Conservation (phyloP, 352 stramenopile species). For the Phytophthora sp. region DNA sequence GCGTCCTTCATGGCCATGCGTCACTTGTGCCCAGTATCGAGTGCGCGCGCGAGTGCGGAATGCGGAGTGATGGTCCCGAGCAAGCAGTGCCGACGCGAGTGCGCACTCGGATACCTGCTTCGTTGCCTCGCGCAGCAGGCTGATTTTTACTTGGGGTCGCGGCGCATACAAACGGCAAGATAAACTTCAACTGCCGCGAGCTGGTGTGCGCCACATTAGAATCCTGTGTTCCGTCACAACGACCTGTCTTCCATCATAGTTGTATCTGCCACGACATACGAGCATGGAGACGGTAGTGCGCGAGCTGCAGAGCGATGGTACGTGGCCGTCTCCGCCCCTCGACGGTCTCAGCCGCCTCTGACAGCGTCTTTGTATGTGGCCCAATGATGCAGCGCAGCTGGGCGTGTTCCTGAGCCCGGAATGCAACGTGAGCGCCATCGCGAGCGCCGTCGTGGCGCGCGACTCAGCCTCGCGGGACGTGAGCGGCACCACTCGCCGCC, state of each 20-base stretch:
- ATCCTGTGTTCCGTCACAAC: constrained; percentile 6
- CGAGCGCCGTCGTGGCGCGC: constrained; percentile 73
- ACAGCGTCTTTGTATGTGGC: not conserved
- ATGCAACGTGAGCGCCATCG: constrained; percentile 81
- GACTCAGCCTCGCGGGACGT: constrained; percentile 53
- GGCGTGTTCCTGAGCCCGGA: constrained; percentile 75
- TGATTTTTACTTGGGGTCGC: constrained; percentile 27
- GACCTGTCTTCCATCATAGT: constrained; percentile 25
- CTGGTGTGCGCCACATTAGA: constrained; percentile 1
- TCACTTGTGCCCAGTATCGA: not conserved
- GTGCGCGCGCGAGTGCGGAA: constrained; percentile 4
- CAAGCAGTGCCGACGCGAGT: too few relatives aligned
- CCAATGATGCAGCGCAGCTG: constrained; percentile 56
- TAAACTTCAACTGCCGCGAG: constrained; percentile 24
- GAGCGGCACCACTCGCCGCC: constrained; percentile 20
- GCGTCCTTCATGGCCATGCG: constrained; percentile 34
- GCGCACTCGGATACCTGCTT: constrained; percentile 5
- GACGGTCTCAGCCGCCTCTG: not conserved
- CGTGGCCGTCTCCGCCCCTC: not conserved
- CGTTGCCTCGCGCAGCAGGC: not conserved
- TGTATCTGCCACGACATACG: constrained; percentile 12
- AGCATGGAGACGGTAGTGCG: constrained; percentile 77
- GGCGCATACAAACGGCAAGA: constrained; percentile 30
- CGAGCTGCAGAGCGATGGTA: constrained; percentile 80
- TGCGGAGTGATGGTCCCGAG: constrained; percentile 21